Conservation (phyloP, 371 early-diverging fungal species). For the Mucor velutinosus region DNA sequence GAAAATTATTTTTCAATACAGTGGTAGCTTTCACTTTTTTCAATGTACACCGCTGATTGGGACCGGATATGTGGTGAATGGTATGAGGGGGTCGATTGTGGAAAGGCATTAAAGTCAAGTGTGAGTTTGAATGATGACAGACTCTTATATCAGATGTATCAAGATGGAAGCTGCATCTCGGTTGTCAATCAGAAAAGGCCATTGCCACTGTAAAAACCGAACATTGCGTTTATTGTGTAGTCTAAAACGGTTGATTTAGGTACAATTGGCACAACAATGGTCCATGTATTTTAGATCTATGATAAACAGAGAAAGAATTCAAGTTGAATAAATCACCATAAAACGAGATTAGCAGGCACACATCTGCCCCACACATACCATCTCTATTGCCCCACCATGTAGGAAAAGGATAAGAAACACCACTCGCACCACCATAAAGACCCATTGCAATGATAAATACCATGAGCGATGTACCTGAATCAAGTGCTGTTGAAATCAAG, state of each 20-base stretch:
- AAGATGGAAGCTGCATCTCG: too few species aligned
- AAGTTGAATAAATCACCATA: background rate
- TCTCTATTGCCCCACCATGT: constrained; percentile 56
- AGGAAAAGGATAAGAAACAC: constrained; percentile 42
- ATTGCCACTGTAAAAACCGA: too few species aligned
- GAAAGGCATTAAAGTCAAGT: too few species aligned
- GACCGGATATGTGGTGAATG: too few species aligned
- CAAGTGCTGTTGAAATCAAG: constrained; percentile 57
- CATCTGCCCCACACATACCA: constrained; percentile 6
- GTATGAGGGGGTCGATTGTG: too few species aligned
- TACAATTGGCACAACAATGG: constrained; percentile 20
- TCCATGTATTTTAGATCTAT: constrained; percentile 21
- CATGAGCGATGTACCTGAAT: constrained; percentile 59
- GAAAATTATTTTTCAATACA: background rate
- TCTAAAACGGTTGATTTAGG: background rate
- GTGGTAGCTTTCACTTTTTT: too few species aligned
- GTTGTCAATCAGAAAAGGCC: too few species aligned
- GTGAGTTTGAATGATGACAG: too few species aligned
- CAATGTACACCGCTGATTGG: too few species aligned
- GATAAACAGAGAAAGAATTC: background rate
- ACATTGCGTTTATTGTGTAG: background rate
- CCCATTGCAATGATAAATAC: constrained; percentile 54
- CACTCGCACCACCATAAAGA: constrained; percentile 53
- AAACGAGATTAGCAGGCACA: too few species aligned
- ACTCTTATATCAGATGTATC: too few species aligned